These are phyloP conservation scores for Cicer cuneatum DNA, from an alignment of 306 rosid species.

Conservation along the genomic window DNA sequence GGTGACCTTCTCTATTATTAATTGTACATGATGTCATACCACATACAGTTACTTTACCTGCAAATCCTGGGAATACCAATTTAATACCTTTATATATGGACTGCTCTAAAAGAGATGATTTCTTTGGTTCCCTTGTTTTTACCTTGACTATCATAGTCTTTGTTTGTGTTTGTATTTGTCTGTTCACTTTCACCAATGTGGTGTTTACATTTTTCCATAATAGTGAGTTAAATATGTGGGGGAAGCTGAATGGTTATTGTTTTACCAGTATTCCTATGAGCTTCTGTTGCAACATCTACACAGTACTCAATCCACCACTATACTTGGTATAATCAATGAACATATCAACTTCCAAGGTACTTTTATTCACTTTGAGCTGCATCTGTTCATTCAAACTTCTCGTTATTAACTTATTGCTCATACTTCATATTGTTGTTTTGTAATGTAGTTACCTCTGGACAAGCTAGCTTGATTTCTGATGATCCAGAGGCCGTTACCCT, in stretches of 20 bases:
- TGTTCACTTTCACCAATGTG: conserved; percentile 14
- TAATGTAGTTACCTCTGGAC: conserved; percentile 80
- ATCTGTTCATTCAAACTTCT: conserved; percentile 32
- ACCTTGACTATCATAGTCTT: not conserved
- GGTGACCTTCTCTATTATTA: not conserved
- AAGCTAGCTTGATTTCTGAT: conserved; percentile 83
- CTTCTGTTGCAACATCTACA: conserved; percentile 91
- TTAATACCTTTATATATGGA: not conserved
- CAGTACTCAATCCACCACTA: conserved; percentile 73
- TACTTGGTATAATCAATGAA: conserved; percentile 92
- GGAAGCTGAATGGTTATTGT: conserved; percentile 42
- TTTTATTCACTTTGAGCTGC: conserved; percentile 38
- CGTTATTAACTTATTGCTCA: conserved; percentile 7
- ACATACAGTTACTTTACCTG: not conserved
- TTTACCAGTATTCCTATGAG: conserved; percentile 84
- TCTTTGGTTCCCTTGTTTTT: not conserved
- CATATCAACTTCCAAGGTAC: conserved; percentile 93
- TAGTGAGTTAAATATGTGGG: conserved; percentile 17
- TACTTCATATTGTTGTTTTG: conserved; percentile 7
- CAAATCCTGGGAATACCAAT: not conserved
- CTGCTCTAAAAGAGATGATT: not conserved
- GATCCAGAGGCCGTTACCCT: conserved; percentile 89
- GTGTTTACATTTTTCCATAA: not conserved
- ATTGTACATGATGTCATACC: not conserved
- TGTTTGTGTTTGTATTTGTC: conserved; percentile 23